phyloP scores from a whole-genome alignment of 306 rosid genomes.

The Medicago lupulina region DNA sequence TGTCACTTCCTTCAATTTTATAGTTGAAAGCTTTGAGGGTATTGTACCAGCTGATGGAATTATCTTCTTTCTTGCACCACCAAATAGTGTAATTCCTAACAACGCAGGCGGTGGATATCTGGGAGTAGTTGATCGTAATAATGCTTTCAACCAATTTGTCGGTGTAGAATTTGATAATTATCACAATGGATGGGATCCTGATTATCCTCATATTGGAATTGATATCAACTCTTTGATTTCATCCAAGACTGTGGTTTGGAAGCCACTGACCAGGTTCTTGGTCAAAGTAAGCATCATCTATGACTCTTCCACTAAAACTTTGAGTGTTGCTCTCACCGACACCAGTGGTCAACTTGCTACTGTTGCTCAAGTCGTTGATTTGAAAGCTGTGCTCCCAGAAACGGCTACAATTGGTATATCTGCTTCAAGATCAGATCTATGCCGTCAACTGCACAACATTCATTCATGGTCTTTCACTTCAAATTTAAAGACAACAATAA shows the following conservation, averaged over 20 bases:
- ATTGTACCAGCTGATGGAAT: background rate
- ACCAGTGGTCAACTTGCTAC: background rate
- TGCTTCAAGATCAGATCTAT: background rate
- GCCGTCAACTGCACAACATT: background rate
- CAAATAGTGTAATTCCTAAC: background rate
- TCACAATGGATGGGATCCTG: background rate
- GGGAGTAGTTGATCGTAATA: background rate
- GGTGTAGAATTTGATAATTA: no score
- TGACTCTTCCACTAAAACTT: background rate
- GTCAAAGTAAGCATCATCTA: background rate
- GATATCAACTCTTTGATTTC: background rate
- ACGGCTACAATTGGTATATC: background rate
- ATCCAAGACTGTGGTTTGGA: background rate
- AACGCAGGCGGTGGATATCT: background rate
- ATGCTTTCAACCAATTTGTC: background rate
- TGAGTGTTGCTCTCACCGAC: background rate
- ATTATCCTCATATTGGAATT: background rate
- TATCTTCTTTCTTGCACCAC: background rate
- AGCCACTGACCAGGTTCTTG: rapidly evolving
- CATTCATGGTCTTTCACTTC: background rate
- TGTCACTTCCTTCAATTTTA: background rate
- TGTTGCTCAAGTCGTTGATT: background rate
- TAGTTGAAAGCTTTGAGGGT: rapidly evolving
- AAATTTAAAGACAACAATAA: background rate
- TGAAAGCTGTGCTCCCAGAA: background rate